A percentile compares a stretch with the other conserved stretches of the same genome.
Evolutionary conservation across 495 filamentous ascomycete genomes (phyloP).

Genomic region (Cercophora samala): DNA sequence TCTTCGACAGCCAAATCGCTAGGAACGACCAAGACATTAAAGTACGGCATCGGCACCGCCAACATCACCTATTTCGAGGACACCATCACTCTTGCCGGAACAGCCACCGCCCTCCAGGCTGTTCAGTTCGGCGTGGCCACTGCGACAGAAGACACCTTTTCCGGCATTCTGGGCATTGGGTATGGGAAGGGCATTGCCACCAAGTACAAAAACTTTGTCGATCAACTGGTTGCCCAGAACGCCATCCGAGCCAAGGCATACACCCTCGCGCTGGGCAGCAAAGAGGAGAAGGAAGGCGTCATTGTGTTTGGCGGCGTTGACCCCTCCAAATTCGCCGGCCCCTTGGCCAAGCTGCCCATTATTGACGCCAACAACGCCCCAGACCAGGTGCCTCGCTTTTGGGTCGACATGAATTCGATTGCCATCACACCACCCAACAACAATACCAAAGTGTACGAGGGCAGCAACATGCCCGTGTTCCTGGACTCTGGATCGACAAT

Average conservation of each 20-base stretch:
- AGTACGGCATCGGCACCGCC: slow-evolving; percentile 47
- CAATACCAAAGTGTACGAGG: slow-evolving; percentile 42
- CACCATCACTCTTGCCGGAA: slow-evolving; percentile 40
- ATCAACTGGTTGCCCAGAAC: slow-evolving; percentile 41
- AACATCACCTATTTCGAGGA: slow-evolving; percentile 46
- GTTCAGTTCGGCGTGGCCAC: slow-evolving; percentile 48
- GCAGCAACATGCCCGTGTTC: slow-evolving; percentile 60
- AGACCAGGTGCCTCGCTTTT: slow-evolving; percentile 46
- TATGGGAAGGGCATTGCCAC: slow-evolving; percentile 43
- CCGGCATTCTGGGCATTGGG: slow-evolving; percentile 49
- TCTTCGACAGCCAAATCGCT: slow-evolving; percentile 38
- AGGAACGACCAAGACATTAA: slow-evolving; percentile 35
- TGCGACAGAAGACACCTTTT: slow-evolving; percentile 39
- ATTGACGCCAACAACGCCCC: slow-evolving; percentile 45
- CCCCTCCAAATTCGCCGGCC: slow-evolving; percentile 74
- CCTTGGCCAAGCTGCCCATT: slow-evolving; percentile 66
- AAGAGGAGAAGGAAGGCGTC: slow-evolving; percentile 56
- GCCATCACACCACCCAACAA: slow-evolving; percentile 48
- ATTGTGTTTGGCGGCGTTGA: slow-evolving; percentile 93
- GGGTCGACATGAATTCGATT: slow-evolving; percentile 62
- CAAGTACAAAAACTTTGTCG: slow-evolving; percentile 45
- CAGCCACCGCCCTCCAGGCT: slow-evolving; percentile 31
- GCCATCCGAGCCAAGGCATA: slow-evolving; percentile 46
- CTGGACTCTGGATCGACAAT: slow-evolving; percentile 88
- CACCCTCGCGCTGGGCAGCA: slow-evolving; percentile 47